Evolutionary conservation across 306 rosid genomes (phyloP).

Genomic region (Vicia villosa): DNA sequence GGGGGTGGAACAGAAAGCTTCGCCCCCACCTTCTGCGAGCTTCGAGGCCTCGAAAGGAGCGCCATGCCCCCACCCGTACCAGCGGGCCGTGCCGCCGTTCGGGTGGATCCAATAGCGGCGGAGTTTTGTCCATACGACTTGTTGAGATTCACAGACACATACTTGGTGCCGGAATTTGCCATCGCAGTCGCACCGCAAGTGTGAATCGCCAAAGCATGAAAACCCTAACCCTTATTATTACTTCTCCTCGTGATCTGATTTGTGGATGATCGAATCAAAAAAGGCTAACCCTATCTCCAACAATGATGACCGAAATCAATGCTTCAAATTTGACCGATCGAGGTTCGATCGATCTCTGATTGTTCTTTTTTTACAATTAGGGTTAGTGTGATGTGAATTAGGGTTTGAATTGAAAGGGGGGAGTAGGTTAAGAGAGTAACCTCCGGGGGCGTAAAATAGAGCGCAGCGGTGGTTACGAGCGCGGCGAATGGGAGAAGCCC

Average conservation of each 20-base stretch:
- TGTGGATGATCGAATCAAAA: constrained; percentile 18
- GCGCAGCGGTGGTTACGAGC: constrained; percentile 45
- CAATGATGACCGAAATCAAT: background rate
- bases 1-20: constrained; percentile 99
- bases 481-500: constrained; percentile 50
- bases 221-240: constrained; percentile 50
- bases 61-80: constrained; percentile 64
- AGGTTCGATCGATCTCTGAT: constrained; percentile 14
- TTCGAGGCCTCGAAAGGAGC: constrained; percentile 87
- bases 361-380: constrained; percentile 26
- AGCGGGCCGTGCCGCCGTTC: constrained; percentile 51
- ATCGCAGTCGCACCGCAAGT: constrained; percentile 53
- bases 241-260: background rate
- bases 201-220: constrained; percentile 75
- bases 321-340: constrained; percentile 10
- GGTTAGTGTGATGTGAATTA: constrained; percentile 31
- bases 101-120: constrained; percentile 51
- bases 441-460: constrained; percentile 44
- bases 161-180: constrained; percentile 95
- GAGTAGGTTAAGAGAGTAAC: constrained; percentile 27
- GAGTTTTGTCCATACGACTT: constrained; percentile 90
- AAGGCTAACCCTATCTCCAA: constrained; percentile 12
- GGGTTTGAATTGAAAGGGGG: constrained; percentile 42
- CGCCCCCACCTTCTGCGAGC: constrained; percentile 84
- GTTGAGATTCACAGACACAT: constrained; percentile 90